Evolutionary conservation across 169 alveolate genomes (phyloP), one percentile per base, ranked within the genome.

Genomic region (Cryptosporidium sp.): DNA sequence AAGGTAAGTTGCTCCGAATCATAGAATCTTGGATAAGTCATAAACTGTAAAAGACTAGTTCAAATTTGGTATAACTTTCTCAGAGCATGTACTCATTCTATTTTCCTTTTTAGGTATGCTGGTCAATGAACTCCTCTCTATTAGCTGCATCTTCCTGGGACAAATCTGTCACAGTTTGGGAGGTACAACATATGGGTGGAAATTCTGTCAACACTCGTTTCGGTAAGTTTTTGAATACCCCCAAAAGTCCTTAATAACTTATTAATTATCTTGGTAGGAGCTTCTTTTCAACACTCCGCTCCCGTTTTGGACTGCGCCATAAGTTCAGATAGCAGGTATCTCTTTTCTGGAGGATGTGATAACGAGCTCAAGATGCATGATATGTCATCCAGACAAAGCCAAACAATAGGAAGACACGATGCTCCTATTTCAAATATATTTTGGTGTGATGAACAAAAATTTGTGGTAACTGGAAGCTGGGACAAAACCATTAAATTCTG

Each of bases 311-410:
- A 91, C 67, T 89, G 93, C 45, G 91, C 84, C 37, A 91, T 92
- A 50, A 84, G 92, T 51, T 91, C 86, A 18, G 94, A 92, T 52
- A 92, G 92, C 29, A 85, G 92, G 55, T 91, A 86, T n/a, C 69
- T 92, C 33, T 89, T 92, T 70, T 71, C 92, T 33, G 94, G 93
- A 14, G 94, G 94, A 67, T 92, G 94, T 33, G 94, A 92, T 71
- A 92, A 92, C 84, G 91, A 92, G 89, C 86, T 84, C 7, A 39
- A 80, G 35, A 59, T 52, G 86, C 87, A 73, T 29, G 84, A 85
- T 41, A 85, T 85, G 68, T 84, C 52, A 18, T 59, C 92, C 43
- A 67, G 86, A 55, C 86, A 84, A 39, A 84, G 86, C 41, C 92
- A 86, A 58, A 69, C 71, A 37, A 73, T 86, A 10, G 92, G 92